Evolutionary conservation across 305 asterid species (phyloP), one percentile per base, ranked within the genome.

Genomic region (Ilex paraguariensis): DNA sequence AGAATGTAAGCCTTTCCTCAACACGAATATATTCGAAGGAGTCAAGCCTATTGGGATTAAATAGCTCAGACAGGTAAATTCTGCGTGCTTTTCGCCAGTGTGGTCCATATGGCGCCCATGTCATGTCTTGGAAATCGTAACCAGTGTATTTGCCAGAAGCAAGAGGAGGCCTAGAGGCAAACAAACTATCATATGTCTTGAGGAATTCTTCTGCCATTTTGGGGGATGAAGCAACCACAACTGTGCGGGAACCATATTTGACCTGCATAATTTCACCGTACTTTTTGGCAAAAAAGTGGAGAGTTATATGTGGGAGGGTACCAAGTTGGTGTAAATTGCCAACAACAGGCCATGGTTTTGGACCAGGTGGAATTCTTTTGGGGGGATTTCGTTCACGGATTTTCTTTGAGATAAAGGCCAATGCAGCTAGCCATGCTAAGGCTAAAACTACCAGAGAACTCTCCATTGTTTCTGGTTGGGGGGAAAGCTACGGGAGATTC

Each of bases 251-350:
- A 36, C 75, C 75, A 11, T 65, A 73, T 3, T 69, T 72, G 0
- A 73, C 46, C 31, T 54, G 63, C 82, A 77, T 74, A 1, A 67
- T 3, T 10, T 64, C 75, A 40, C 77, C 74, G 61, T 77, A 77
- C 60, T 64, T 73, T 61, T 61, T 28, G 55, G 79, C 49, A 32
- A 67, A 58, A 28, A 46, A 28, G 66, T 77, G 75, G 10, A 80
- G 68, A 16, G 77, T 66, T 30, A 48, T 58, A 31, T 80, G 83
- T 49, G 82, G 79, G 70, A 58, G 28, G 0, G 76, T 11, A 3
- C 81, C 81, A 7, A 81, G 30, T 1, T 74, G 83, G 70, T 74
- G 46, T 46, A 81, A 51, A 54, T 81, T 81, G 65, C 86, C 86
- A 44, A 80, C 66, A 3, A 80, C 48, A 4, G 86, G 83, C 81